Base-by-base conservation (phyloP, 1,139 yeast species). In the Blastobotrys buckinghamii region DNA sequence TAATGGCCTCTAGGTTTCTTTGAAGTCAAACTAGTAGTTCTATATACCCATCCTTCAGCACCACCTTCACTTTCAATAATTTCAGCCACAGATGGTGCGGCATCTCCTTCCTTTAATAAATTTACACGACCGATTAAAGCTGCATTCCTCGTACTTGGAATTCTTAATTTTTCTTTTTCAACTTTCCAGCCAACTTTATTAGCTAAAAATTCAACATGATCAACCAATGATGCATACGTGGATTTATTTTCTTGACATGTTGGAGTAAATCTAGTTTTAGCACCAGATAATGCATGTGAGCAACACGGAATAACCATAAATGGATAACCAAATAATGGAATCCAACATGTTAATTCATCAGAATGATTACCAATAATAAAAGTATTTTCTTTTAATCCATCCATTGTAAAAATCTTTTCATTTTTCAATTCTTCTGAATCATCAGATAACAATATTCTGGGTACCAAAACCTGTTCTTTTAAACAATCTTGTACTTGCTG, bases 271-370 rank as follows among this genome's bases (percentile, higher is more conserved):
- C 97, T 71, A 7, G 76, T 72, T 57, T 81, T 81, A 20, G 81
- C 80, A 2, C 97, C 98, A 12, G 82, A 77, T 37, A 90, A 73
- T 1, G 86, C 79, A 65, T 92, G 96, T 0, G 97, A 88, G 64
- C 98, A 92, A 64, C 98, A 92, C 2, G 98, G 97, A 38, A 92
- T 86, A 7, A 89, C 96, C 70, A 90, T 73, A 62, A 88, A 92
- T 2, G 97, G 96, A 56, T 75, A 79, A 0, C 90, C 94, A 16
- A 92, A 69, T 12, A 92, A 68, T 1, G 98, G 98, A 27, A 90
- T 81, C 97, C 97, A 92, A 56, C 96, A 86, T 0, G 97, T 90
- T 51, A 92, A 73, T 63, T 92, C 97, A 64, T 92, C 98, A 0
- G 96, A 86, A 61, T 92, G 98, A 62, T 92, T 92, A 1, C 97